Base-by-base conservation (phyloP, 768 basidiomycete genomes). In the Auricularia sp. region DNA sequence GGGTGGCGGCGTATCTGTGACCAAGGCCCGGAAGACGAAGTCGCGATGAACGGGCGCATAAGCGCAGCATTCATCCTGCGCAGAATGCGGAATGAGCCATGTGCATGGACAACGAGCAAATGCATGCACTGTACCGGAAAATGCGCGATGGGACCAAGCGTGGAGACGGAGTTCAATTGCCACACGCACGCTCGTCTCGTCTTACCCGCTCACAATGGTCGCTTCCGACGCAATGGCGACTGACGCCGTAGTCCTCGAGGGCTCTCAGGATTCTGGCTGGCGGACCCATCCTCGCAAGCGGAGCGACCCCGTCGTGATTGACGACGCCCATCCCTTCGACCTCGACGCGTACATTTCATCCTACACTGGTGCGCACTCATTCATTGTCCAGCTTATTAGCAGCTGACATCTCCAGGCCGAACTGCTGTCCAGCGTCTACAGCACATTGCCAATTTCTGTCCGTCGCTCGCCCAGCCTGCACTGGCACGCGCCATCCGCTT, bases 321-420 rank as follows among this genome's bases (percentile, higher is more conserved):
- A 93, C 73, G 89, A 90, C 54, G 81, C 81, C 0, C 92, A 94
- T 71, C 91, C 93, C 3, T 94, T 93, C 71, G 93, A 96, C 71
- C 82, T 95, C 63, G 94, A 95, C 65, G 75, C 83, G 51, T 90
- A 92, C 73, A 85, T 88, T 65, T 78, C 87, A 54, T 82, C 84
- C 63, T 95, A 94, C 76, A 80, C 85, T 67, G 90, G 92, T 90
- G 54, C 54, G 77, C 29, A 29, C 29, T 29, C 29, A 29, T 54
- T 33, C 24, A 61, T 3, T 42, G 34, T 33, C 10, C 24, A 59
- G 4, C 33, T 29, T 33, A 29, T 36, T 29, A 37, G 54, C n/a
- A 42, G 29, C 56, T 62, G n/a, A 62, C 56, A n/a, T 63, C 42
- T 64, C 34, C 70, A 89, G 92, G 90, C n/a, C 83, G 90, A 35